Evolutionary conservation across 2,329 filamentous ascomycete genomes (phyloP), one percentile per base, ranked within the genome.

Genomic region (Alternaria panax): DNA sequence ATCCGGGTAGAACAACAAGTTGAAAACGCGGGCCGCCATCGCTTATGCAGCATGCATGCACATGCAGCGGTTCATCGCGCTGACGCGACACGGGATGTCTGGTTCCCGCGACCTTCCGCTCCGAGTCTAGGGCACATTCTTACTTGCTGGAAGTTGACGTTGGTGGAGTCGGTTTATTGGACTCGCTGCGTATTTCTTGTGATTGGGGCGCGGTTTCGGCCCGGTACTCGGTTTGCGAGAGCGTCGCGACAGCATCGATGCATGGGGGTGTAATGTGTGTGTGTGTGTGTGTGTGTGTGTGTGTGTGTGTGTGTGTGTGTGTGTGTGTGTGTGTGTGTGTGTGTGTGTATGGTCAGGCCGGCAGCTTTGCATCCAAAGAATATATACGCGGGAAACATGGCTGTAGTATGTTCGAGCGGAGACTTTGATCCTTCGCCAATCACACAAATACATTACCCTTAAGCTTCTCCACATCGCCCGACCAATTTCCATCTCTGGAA

Each of bases 71-170:
- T 20, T 28, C 45, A 48, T 54, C 41, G 52, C 41, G 30, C 52
- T 54, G 52, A 54, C 42, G 34, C 32, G 30, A 40, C 30, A 40
- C 42, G 30, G 25, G 52, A 36, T 25, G 52, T 25, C 5, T 48
- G 5, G 20, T 18, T 25, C 16, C 20, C 45, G 45, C 28, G 45
- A 48, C 45, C 20, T 25, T 48, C 45, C 45, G 20, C 7, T 48
- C 28, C 12, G 8, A 34, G 16, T 11, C 20, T 34, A 48, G 30
- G 2, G 16, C 45, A 36, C 16, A 14, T 20, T 18, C 14, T 36
- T 7, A 48, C 36, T 48, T 48, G 45, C 20, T 22, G 22, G 20
- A 18, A 18, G 18, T 48, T 7, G 1, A 25, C 5, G 20, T 25
- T 34, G 30, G 45, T n/a, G 16, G 20, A 7, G 5, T 7, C 24